Percentiles rank a stretch among this genome's conserved stretches.
These are phyloP conservation scores for Ramichloridium luteum DNA, from an alignment of 2,329 filamentous ascomycete species.

Conservation along the genomic window DNA sequence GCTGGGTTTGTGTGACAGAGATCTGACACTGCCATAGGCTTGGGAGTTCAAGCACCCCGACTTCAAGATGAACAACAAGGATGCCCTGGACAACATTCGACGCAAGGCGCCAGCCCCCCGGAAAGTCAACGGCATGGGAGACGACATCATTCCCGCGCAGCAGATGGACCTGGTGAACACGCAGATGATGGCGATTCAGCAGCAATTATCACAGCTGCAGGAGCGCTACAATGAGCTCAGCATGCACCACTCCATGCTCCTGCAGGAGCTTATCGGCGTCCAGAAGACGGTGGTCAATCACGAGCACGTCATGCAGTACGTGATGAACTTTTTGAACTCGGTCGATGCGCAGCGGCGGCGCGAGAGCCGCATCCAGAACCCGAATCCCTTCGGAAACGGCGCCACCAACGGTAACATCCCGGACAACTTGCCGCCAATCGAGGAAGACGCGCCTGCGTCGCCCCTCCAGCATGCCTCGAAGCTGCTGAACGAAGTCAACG, in stretches of 20 bases:
- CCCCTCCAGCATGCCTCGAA: conserved; percentile 57
- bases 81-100: conserved; percentile 90
- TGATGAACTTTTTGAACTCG: conserved; percentile 55
- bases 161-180: conserved; percentile 83
- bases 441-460: conserved; percentile 53
- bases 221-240: conserved; percentile 71
- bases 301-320: conserved; percentile 57
- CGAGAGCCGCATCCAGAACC: conserved; percentile 41
- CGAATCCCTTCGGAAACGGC: conserved; percentile 25
- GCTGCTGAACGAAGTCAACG: conserved; percentile 51
- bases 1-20: conserved; percentile 1
- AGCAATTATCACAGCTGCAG: conserved; percentile 79
- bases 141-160: conserved; percentile 67
- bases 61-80: conserved; percentile 90
- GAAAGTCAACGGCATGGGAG: conserved; percentile 53
- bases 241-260: conserved; percentile 51
- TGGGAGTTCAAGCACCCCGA: conserved; percentile 98
- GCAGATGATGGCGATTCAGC: conserved; percentile 77
- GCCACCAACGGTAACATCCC: conserved; percentile 28
- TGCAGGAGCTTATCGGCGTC: conserved; percentile 51
- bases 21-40: conserved; percentile 42
- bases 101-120: conserved; percentile 86
- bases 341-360: conserved; percentile 52
- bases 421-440: conserved; percentile 14
- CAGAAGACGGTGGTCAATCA: conserved; percentile 62